Base-by-base conservation (phyloP, 805 yeast species). In the Teunomyces lycoperdinae region DNA sequence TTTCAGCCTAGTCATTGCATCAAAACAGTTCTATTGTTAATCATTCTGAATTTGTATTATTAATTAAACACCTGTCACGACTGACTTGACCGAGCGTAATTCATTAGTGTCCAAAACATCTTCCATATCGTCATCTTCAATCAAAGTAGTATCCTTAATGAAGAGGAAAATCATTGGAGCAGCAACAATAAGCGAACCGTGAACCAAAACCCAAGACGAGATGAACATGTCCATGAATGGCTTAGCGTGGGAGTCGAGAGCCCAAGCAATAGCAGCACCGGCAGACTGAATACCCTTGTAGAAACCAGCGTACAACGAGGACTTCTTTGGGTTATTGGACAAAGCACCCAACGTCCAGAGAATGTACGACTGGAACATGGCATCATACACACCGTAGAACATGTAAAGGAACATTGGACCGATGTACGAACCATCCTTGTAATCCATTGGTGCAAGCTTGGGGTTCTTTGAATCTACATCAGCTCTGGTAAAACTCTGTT, bases 261-360 rank as follows among this genome's bases (percentile, higher is more conserved):
- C 66, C 85, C 85, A 83, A 9, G 75, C 76, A 43, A 82, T 69
- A 16, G 82, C 86, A 10, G 83, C 80, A 59, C 83, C 84, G 7
- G 85, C 85, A 35, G 82, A 75, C 65, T 82, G 87, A 48, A 83
- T 62, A 48, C 83, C 80, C 68, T 83, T 83, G 68, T 80, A 82
- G 61, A 78, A 78, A 35, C 85, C 85, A 16, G 83, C 82, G 55
- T 79, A 78, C 50, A 81, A 61, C 17, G 84, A 80, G 35, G 73
- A 67, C 62, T 76, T 78, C 66, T 79, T 74, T 29, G 83, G 75
- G 57, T 78, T 75, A 61, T 82, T 82, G 47, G 84, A 73, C 48
- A 82, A 60, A 41, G 83, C 74, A 42, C 87, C 86, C 68, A 83
- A 67, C 35, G 76, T 53, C 83, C 85, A 82, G 63, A 79, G 77